These are phyloP conservation scores for Fusarium sp. DNA, from an alignment of 2,329 filamentous ascomycete genomes.

Conservation along the genomic window DNA sequence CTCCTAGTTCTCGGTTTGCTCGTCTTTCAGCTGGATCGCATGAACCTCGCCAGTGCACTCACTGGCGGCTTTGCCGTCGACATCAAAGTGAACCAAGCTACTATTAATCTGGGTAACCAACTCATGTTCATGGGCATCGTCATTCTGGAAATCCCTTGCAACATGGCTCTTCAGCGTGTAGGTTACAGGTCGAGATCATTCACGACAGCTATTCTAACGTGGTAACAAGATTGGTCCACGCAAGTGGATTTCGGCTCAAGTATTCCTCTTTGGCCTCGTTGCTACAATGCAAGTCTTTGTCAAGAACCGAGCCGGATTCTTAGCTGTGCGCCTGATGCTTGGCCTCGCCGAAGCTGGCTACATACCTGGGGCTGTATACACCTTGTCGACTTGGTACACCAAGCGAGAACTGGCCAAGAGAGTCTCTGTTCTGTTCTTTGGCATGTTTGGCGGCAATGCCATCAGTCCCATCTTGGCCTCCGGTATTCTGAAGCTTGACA, in stretches of 20 bases:
- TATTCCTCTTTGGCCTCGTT: conserved; percentile 64
- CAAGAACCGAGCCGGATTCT: conserved; percentile 60
- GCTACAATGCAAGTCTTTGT: conserved; percentile 63
- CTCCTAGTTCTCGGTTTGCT: conserved; percentile 66
- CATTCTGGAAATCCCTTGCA: conserved; percentile 66
- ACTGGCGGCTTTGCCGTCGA: conserved; percentile 63
- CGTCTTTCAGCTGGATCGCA: conserved; percentile 68
- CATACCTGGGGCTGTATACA: conserved; percentile 67
- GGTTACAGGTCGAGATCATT: not conserved
- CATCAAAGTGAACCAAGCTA: conserved; percentile 61
- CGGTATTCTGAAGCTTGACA: conserved; percentile 63
- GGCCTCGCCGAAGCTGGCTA: conserved; percentile 67
- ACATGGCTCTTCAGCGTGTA: conserved; percentile 59
- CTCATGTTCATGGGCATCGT: conserved; percentile 68
- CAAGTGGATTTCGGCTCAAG: conserved; percentile 65
- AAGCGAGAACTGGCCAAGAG: conserved; percentile 62
- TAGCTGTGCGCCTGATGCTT: conserved; percentile 61
- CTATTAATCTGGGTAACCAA: conserved; percentile 68
- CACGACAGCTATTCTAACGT: not conserved
- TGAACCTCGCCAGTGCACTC: conserved; percentile 67
- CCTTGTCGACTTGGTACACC: conserved; percentile 67
- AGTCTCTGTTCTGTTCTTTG: conserved; percentile 67
- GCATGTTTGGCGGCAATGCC: conserved; percentile 67
- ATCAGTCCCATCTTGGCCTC: conserved; percentile 65
- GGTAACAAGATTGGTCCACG: not conserved